phyloP scores from a whole-genome alignment of 148 eudicot genomes.

The Rhododendron molle region DNA sequence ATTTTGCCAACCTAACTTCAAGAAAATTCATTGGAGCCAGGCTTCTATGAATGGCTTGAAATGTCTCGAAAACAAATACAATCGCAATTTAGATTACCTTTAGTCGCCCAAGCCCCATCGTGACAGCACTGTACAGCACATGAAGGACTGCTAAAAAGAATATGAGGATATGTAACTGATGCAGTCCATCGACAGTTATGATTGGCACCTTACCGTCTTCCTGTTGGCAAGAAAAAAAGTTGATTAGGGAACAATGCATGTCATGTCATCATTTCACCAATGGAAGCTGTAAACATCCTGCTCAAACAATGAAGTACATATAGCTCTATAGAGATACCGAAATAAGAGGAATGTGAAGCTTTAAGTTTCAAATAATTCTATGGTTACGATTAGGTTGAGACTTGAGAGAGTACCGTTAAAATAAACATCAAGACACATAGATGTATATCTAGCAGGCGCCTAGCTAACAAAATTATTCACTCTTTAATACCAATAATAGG shows the following conservation, averaged over 20 bases:
- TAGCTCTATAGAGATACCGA: neutral
- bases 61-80: neutral
- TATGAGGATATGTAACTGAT: constrained; percentile 88
- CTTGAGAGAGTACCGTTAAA: neutral
- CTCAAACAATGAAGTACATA: neutral
- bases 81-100: constrained; percentile 45
- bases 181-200: constrained; percentile 66
- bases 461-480: neutral
- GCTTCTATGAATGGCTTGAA: neutral
- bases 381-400: neutral
- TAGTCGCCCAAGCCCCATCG: constrained; percentile 79
- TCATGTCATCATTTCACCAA: neutral
- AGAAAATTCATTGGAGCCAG: neutral
- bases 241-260: neutral
- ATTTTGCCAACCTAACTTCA: neutral
- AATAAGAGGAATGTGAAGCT: neutral
- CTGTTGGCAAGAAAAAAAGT: neutral
- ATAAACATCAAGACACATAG: neutral
- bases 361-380: neutral
- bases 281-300: neutral
- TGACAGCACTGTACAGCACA: constrained; percentile 73
- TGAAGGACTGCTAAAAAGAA: constrained; percentile 86
- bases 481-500: neutral
- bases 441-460: neutral
- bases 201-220: constrained; percentile 44